A percentile compares a stretch with the other conserved stretches of the same genome.
Evolutionary conservation across 805 yeast species (phyloP).

Genomic region (Saccharomycopsis selenospora): DNA sequence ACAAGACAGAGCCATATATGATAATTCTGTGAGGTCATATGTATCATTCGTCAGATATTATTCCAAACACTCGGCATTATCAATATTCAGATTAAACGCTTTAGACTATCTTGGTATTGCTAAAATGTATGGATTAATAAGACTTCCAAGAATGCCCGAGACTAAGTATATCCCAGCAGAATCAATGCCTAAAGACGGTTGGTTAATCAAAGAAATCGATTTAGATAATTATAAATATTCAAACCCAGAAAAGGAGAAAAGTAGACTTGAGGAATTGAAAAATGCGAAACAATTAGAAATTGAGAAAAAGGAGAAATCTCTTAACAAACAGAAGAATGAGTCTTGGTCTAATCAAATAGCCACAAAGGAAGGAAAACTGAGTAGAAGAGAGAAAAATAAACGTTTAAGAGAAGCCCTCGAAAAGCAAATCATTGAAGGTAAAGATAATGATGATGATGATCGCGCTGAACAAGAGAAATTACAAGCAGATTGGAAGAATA

Average conservation of each 20-base stretch:
- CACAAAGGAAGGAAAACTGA: conserved; percentile 52
- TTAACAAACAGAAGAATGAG: conserved; percentile 41
- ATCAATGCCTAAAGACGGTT: conserved; percentile 57
- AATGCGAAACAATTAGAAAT: conserved; percentile 27
- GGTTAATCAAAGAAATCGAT: conserved; percentile 58
- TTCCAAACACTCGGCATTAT: conserved; percentile 78
- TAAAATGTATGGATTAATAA: conserved; percentile 65
- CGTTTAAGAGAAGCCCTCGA: conserved; percentile 64
- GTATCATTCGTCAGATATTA: conserved; percentile 81
- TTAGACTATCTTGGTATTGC: conserved; percentile 72
- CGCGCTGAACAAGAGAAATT: conserved; percentile 33
- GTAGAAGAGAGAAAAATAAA: conserved; percentile 61
- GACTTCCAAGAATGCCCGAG: conserved; percentile 96
- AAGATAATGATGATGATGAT: conserved; percentile 36
- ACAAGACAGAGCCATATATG: conserved; percentile 74
- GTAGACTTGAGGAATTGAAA: conserved; percentile 30
- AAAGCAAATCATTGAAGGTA: conserved; percentile 34
- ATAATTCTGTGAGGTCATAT: conserved; percentile 68
- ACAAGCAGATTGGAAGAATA: conserved; percentile 81
- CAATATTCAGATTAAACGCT: conserved; percentile 70
- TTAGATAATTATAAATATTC: conserved; percentile 60
- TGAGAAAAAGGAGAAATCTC: conserved; percentile 32
- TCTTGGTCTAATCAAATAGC: conserved; percentile 77
- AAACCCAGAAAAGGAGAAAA: conserved; percentile 54
- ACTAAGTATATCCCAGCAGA: conserved; percentile 41